Conservation (phyloP, 306 rosid species). For the Acacia acuminata region DNA sequence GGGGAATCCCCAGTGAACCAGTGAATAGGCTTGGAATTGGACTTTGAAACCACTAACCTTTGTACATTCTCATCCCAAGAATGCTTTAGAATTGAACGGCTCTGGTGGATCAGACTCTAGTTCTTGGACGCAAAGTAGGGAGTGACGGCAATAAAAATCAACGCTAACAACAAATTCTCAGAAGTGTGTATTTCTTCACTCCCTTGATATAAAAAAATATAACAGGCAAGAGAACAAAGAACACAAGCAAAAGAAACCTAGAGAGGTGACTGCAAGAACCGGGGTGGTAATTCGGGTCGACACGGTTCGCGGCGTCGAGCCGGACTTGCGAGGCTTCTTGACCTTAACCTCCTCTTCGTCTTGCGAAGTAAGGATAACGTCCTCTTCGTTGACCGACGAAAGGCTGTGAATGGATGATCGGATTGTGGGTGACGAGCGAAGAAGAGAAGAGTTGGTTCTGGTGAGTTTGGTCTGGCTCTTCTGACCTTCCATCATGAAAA, state of each 20-base stretch:
- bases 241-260: slow-evolving; percentile 45
- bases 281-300: slow-evolving; percentile 42
- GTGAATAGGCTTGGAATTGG: slow-evolving; percentile 62
- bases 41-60: slow-evolving; percentile 50
- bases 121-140: slow-evolving; percentile 72
- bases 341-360: slow-evolving; percentile 47
- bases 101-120: slow-evolving; percentile 56
- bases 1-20: slow-evolving; percentile 86
- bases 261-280: slow-evolving; percentile 38
- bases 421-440: slow-evolving; percentile 82
- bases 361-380: slow-evolving; percentile 31
- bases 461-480: slow-evolving; percentile 75
- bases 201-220: slow-evolving; percentile 55
- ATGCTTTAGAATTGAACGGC: slow-evolving; percentile 51
- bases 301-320: slow-evolving; percentile 43
- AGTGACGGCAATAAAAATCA: slow-evolving; percentile 78
- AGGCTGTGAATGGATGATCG: slow-evolving; percentile 93
- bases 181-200: slow-evolving; percentile 65
- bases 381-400: slow-evolving; percentile 67
- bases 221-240: slow-evolving; percentile 42
- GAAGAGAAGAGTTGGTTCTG: slow-evolving; percentile 86
- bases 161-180: slow-evolving; percentile 70
- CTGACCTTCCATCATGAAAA: slow-evolving; percentile 64
- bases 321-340: slow-evolving; percentile 35
- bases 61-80: slow-evolving; percentile 60